Percentiles rank a stretch among this genome's conserved stretches.
Evolutionary conservation across 2,329 filamentous ascomycete genomes (phyloP).

Genomic region (Sclerotiophoma versabilis): DNA sequence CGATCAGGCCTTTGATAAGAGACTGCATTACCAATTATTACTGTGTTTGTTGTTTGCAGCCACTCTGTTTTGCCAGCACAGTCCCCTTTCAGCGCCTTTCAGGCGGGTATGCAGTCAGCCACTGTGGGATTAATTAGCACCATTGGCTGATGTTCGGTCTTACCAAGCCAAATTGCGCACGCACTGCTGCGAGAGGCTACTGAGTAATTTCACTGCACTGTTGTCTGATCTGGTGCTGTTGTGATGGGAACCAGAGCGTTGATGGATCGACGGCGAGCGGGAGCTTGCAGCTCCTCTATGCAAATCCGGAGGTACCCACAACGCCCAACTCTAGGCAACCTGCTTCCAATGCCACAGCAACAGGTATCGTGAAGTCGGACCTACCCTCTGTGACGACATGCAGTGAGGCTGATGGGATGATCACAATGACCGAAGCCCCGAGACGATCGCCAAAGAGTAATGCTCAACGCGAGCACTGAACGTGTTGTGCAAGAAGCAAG

Average conservation of each 20-base stretch:
- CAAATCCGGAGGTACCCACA: constrained; percentile 9
- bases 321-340: background rate
- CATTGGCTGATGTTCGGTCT: constrained; percentile 7
- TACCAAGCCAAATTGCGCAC: background rate
- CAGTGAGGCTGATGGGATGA: constrained; percentile 11
- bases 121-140: background rate
- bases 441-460: background rate
- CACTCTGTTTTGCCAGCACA: background rate
- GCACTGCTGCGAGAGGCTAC: background rate
- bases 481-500: constrained; percentile 5
- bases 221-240: background rate
- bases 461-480: background rate
- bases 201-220: background rate
- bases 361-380: background rate
- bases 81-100: background rate
- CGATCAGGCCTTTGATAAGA: background rate
- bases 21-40: background rate
- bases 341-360: background rate
- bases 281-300: constrained; percentile 11
- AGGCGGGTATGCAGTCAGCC: constrained; percentile 1
- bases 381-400: background rate
- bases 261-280: constrained; percentile 13
- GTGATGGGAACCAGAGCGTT: background rate
- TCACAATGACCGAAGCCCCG: constrained; percentile 12
- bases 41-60: background rate